Conservation (phyloP, 345 rosid species). For the Euphorbia pulcherrima region DNA sequence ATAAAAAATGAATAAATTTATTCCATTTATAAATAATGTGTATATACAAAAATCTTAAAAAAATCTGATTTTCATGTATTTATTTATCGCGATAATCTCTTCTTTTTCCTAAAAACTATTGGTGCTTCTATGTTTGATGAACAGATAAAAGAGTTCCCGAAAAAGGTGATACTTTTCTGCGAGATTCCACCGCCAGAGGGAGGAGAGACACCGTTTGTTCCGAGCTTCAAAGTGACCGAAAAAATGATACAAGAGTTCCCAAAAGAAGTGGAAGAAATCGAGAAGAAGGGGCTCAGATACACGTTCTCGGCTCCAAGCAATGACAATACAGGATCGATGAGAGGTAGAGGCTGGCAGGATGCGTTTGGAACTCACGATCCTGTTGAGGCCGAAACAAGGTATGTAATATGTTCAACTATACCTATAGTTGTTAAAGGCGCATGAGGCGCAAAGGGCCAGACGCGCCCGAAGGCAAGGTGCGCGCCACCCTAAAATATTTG, state of each 20-base stretch:
- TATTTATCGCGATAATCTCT: too few relatives aligned
- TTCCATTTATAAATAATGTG: too few relatives aligned
- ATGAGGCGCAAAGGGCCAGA: too few relatives aligned
- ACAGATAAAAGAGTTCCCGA: conserved; percentile 50
- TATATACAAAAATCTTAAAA: too few relatives aligned
- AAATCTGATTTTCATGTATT: too few relatives aligned
- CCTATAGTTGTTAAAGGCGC: too few relatives aligned
- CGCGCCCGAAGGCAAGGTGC: too few relatives aligned
- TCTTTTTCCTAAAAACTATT: too few relatives aligned
- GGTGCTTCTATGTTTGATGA: too few relatives aligned
- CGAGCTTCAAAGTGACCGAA: conserved; percentile 61
- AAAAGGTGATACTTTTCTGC: conserved; percentile 48
- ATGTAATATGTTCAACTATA: too few relatives aligned
- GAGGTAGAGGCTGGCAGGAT: conserved; percentile 69
- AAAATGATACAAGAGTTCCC: conserved; percentile 58
- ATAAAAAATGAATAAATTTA: too few relatives aligned
- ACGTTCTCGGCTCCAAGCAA: conserved; percentile 42
- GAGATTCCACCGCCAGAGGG: conserved; percentile 64
- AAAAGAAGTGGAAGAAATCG: conserved; percentile 52
- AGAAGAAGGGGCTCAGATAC: conserved; percentile 47
- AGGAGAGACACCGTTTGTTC: conserved; percentile 68
- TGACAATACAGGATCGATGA: conserved; percentile 46
- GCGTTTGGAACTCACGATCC: conserved; percentile 50
- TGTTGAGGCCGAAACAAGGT: conserved; percentile 50
- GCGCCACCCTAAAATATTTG: too few relatives aligned